Conservation (phyloP, 2,329 filamentous ascomycete genomes). For the Blastomyces emzantsi region DNA sequence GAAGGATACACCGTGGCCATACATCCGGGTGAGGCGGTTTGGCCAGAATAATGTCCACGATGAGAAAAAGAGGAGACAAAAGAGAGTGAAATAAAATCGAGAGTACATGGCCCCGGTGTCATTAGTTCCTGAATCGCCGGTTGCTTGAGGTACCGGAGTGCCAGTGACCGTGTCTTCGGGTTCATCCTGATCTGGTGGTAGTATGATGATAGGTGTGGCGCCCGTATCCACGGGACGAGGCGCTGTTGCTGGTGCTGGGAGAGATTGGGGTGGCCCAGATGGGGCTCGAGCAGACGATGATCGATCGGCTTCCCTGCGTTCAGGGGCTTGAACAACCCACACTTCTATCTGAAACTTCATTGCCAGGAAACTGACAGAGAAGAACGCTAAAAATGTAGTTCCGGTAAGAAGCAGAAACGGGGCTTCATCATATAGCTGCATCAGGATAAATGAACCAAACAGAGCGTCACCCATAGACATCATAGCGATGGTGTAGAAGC, state of each 20-base stretch:
- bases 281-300: constrained; percentile 13
- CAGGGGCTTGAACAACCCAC: constrained; percentile 52
- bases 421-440: constrained; percentile 47
- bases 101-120: constrained; percentile 52
- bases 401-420: constrained; percentile 49
- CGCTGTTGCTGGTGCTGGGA: constrained; percentile 41
- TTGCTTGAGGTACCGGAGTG: constrained; percentile 27
- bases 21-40: constrained; percentile 42
- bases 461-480: constrained; percentile 55
- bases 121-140: constrained; percentile 28
- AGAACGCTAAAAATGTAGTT: constrained; percentile 50
- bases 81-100: constrained; percentile 53
- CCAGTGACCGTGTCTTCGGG: constrained; percentile 30
- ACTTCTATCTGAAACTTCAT: constrained; percentile 59
- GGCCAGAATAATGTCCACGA: constrained; percentile 53
- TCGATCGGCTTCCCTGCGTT: constrained; percentile 31
- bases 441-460: constrained; percentile 46
- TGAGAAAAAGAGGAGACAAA: constrained; percentile 49
- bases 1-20: constrained; percentile 56
- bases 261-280: constrained; percentile 7
- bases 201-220: constrained; percentile 45
- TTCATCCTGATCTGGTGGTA: constrained; percentile 51
- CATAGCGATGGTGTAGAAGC: constrained; percentile 54
- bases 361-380: constrained; percentile 53
- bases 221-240: constrained; percentile 36